Evolutionary conservation across 2,329 filamentous ascomycete species (phyloP), one percentile per base, ranked within the genome.

Genomic region (Diaporthe sp.): DNA sequence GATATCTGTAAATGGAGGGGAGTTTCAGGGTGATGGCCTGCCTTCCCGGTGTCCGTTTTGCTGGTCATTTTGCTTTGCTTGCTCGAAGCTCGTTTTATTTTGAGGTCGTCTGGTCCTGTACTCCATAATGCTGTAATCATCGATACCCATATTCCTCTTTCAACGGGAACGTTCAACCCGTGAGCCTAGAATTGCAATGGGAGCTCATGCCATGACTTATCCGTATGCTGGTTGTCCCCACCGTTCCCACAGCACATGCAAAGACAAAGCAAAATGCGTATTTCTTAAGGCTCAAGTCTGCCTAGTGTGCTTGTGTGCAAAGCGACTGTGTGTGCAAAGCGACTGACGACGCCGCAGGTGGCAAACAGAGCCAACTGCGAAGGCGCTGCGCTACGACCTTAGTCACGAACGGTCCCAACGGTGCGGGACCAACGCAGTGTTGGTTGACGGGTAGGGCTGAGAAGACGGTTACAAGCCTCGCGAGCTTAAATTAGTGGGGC

Each of bases 71-170:
- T 34, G 19, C 61, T 59, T 44, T 19, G 25, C 44, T 39, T 55
- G 6, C 55, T 12, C 7, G 22, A 51, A 22, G 34, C 58, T 55
- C 34, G 34, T 44, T 55, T 13, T 17, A 9, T 55, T 53, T 28
- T n/a, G 5, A 25, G 39, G n/a, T 49, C 6, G 15, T 15, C 59
- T 51, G 37, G 10, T n/a, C 28, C 42, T 73, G 71, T 65, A 65
- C 17, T 34, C 46, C n/a, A 22, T 59, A 69, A 44, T 73, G 19
- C 46, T 65, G n/a, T 73, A 55, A 73, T 44, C 28, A 65, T 73
- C 71, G 71, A 73, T 73, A 73, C 71, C 71, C 71, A 57, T 44
- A 51, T 57, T 73, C 19, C 46, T 65, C 22, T 72, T 59, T 55
- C 28, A 53, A 34, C n/a, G 7, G 42, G 7, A 37, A 61, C 8